Conservation (phyloP, 768 basidiomycete genomes). For the Hirschioporus abietinus region DNA sequence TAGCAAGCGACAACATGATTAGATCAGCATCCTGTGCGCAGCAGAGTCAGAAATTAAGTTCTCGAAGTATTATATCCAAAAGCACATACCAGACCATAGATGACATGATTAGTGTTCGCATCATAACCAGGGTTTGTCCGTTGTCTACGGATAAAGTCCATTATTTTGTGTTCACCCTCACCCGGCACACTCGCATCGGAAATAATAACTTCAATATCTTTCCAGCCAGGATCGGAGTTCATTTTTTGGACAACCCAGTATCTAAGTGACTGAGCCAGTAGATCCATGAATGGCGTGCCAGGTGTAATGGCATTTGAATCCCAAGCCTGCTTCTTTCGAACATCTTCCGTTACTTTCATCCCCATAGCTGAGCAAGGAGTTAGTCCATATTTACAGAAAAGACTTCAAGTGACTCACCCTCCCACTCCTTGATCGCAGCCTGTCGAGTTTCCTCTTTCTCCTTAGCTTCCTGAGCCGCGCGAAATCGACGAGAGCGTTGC, state of each 20-base stretch:
- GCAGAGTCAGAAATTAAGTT: constrained; percentile 7
- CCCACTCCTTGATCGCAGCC: constrained; percentile 80
- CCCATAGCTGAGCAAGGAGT: constrained; percentile 70
- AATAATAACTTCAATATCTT: constrained; percentile 90
- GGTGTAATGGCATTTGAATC: constrained; percentile 99
- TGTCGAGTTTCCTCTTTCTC: constrained; percentile 87
- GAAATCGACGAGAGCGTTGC: constrained; percentile 94
- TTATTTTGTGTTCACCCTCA: constrained; percentile 99
- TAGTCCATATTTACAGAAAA: neutral
- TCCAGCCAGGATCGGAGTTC: constrained; percentile 95
- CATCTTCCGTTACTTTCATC: constrained; percentile 74
- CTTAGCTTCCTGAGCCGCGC: constrained; percentile 90
- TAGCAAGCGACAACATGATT: constrained; percentile 97
- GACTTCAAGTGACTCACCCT: constrained; percentile 45
- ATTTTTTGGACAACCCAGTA: constrained; percentile 98
- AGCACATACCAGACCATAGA: constrained; percentile 82
- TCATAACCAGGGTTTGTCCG: constrained; percentile 84
- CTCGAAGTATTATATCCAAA: neutral
- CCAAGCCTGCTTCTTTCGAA: constrained; percentile 83
- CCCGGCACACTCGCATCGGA: constrained; percentile 97
- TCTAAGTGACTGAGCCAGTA: constrained; percentile 79
- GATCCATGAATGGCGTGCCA: constrained; percentile 96
- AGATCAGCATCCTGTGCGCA: constrained; percentile 88
- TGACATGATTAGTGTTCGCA: constrained; percentile 93
- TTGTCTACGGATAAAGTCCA: constrained; percentile 95